Percentiles rank a stretch among this genome's conserved stretches.
Conservation (phyloP, 805 yeast genomes). For the Hyphopichia homilentoma region DNA sequence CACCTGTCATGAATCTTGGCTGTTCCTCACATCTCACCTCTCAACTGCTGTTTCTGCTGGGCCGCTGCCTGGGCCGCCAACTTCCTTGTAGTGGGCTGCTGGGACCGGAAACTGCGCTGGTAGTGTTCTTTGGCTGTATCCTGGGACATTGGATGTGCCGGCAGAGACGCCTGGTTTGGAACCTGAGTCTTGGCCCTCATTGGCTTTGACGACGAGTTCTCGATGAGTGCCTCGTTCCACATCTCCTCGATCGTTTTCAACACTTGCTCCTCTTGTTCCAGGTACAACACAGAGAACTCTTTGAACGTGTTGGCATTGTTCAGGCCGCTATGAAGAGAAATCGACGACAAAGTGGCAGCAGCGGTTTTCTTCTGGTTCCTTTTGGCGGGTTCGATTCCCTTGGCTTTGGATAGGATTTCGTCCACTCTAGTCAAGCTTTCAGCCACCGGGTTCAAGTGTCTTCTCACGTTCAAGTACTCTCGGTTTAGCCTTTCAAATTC, state of each 20-base stretch:
- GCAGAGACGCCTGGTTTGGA: slow-evolving; percentile 4
- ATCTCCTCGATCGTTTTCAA: slow-evolving; percentile 20
- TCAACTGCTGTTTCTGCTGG: slow-evolving; percentile 8
- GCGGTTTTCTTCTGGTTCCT: slow-evolving; percentile 8
- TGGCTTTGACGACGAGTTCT: slow-evolving; percentile 9
- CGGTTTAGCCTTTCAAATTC: slow-evolving; percentile 76
- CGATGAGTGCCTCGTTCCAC: slow-evolving; percentile 39
- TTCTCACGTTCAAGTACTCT: slow-evolving; percentile 65
- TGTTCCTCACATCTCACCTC: too few species aligned
- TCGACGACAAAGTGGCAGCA: slow-evolving; percentile 5
- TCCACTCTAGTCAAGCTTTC: slow-evolving; percentile 56
- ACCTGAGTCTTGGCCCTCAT: slow-evolving; percentile 8
- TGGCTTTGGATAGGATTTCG: slow-evolving; percentile 10
- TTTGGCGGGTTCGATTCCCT: slow-evolving; percentile 23
- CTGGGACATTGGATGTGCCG: slow-evolving; percentile 4
- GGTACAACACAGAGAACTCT: slow-evolving; percentile 29
- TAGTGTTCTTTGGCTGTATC: neutral
- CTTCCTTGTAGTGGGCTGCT: slow-evolving; percentile 2
- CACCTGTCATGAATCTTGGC: too few species aligned
- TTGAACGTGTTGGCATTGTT: slow-evolving; percentile 27
- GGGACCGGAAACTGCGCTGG: neutral
- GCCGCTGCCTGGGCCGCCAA: slow-evolving; percentile 2
- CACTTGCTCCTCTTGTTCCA: slow-evolving; percentile 29
- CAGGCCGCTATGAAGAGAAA: slow-evolving; percentile 3
- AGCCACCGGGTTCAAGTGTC: slow-evolving; percentile 67